A percentile compares a stretch with the other conserved stretches of the same genome.
Conservation (phyloP, 1,139 yeast genomes). For the Debaryomyces fabryi region DNA sequence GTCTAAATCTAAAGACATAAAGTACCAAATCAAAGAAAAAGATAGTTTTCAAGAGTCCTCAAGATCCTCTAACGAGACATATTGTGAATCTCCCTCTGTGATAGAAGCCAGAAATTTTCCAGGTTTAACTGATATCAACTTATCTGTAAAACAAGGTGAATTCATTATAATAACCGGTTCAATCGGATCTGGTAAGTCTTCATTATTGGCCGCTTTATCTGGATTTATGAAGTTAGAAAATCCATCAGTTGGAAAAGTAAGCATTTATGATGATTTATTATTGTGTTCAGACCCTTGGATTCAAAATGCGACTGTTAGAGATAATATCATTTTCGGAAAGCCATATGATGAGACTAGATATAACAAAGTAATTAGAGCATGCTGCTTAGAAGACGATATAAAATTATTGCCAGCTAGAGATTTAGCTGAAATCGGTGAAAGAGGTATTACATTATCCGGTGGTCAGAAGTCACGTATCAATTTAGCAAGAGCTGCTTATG, state of each 20-base stretch:
- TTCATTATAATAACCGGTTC: conserved; percentile 44
- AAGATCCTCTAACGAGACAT: conserved; percentile 19
- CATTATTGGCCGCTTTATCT: conserved; percentile 39
- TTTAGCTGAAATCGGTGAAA: conserved; percentile 45
- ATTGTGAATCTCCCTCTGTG: conserved; percentile 14
- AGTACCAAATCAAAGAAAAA: conserved; percentile 12
- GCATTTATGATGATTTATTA: conserved; percentile 30
- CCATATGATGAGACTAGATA: conserved; percentile 33
- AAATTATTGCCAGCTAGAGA: conserved; percentile 37
- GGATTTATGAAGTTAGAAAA: conserved; percentile 39
- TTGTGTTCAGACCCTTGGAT: conserved; percentile 47
- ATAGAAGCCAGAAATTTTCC: conserved; percentile 22
- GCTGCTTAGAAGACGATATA: conserved; percentile 46
- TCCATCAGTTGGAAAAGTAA: conserved; percentile 28
- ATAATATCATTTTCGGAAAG: conserved; percentile 43
- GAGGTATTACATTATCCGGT: conserved; percentile 46
- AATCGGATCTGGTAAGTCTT: conserved; percentile 46
- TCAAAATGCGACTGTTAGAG: conserved; percentile 48
- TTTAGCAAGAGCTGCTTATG: conserved; percentile 46
- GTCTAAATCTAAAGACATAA: conserved; percentile 9
- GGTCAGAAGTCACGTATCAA: conserved; percentile 48
- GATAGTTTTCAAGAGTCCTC: conserved; percentile 8
- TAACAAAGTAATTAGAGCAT: conserved; percentile 34
- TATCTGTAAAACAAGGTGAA: conserved; percentile 31
- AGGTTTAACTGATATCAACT: conserved; percentile 36